Percentiles rank a stretch among this genome's conserved stretches.
phyloP scores from a whole-genome alignment of 352 stramenopile species.

The Phytopythium vexans region DNA sequence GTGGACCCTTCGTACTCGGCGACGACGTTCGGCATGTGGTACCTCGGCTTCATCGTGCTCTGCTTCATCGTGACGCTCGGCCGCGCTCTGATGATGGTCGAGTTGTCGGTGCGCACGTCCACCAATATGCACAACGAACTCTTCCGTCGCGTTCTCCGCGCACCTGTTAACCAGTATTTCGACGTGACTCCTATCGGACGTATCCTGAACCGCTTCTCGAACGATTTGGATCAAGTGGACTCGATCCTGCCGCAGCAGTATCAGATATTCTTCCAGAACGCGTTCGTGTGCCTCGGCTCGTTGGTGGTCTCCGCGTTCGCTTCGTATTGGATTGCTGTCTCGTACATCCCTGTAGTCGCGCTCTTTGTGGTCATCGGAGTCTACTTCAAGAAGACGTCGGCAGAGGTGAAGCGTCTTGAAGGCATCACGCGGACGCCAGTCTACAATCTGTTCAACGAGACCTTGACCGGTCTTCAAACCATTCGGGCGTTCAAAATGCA shows the following conservation, averaged over 20 bases:
- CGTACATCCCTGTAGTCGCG: conserved; percentile 10
- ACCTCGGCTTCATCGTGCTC: conserved; percentile 22
- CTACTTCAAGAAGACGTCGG: conserved; percentile 67
- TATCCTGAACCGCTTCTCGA: conserved; percentile 47
- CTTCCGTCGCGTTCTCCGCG: conserved; percentile 34
- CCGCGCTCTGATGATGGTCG: conserved; percentile 16
- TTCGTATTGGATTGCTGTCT: conserved; percentile 15
- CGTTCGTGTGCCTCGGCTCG: conserved; percentile 9
- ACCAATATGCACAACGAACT: conserved; percentile 26
- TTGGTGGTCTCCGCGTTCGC: conserved; percentile 15
- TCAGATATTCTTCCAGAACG: conserved; percentile 16
- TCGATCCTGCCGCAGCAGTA: conserved; percentile 27
- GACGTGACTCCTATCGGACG: conserved; percentile 42
- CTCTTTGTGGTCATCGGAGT: conserved; percentile 10
- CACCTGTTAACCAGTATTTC: conserved; percentile 42
- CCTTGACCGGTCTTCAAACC: conserved; percentile 84
- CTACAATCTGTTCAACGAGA: conserved; percentile 90
- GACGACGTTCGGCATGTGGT: conserved; percentile 24
- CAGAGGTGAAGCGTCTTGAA: conserved; percentile 92
- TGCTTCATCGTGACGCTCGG: conserved; percentile 10
- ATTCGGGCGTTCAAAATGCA: conserved; percentile 77
- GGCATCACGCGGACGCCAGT: conserved; percentile 85
- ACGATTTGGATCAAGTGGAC: conserved; percentile 44
- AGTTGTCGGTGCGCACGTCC: conserved; percentile 17
- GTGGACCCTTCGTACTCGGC: conserved; percentile 13